Base-by-base conservation (phyloP, 305 asterid species). In the Solanum chacoense region DNA sequence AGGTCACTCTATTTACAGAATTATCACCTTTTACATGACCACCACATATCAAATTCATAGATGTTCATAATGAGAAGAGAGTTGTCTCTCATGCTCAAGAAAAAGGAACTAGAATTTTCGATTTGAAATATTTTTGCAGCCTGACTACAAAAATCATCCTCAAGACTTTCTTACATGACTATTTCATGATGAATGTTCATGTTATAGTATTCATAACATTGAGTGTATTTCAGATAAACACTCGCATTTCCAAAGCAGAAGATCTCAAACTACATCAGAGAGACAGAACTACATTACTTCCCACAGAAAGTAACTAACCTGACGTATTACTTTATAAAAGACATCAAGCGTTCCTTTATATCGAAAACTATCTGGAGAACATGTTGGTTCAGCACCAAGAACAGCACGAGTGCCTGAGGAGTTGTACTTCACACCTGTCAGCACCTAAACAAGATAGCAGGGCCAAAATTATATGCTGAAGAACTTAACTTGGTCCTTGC, bases 341-440 rank as follows among this genome's bases (percentile, higher is more conserved):
- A 96, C 96, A 93, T 96, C 99, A 80, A 93, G 73, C 8, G 99
- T 94, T 91, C 99, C 96, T 91, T 91, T 94, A 89, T 94, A 96
- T 29, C 93, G 95, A 65, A 90, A 87, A 90, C 93, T 29, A 29
- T 93, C 94, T 16, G 96, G 89, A 67, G 94, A 88, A 91, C 95
- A 91, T 34, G 92, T 42, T 35, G 94, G 91, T 87, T 90, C 95
- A 88, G 92, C 84, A 76, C 92, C 91, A 65, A 63, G 24, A 78
- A 91, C 77, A 84, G 93, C 91, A 78, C 88, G 91, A 38, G 87
- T 38, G 85, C 92, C 86, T 26, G 93, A 88, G 37, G 93, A 89
- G 89, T 87, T 81, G 89, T 83, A 88, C 89, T 88, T 94, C 73
- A 90, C 37, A 38, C 91, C 95, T 85, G 92, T 92, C 89, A 94